Base-by-base conservation (phyloP, 2,329 filamentous ascomycete species). In the Cladosporium austrohemisphaericum region DNA sequence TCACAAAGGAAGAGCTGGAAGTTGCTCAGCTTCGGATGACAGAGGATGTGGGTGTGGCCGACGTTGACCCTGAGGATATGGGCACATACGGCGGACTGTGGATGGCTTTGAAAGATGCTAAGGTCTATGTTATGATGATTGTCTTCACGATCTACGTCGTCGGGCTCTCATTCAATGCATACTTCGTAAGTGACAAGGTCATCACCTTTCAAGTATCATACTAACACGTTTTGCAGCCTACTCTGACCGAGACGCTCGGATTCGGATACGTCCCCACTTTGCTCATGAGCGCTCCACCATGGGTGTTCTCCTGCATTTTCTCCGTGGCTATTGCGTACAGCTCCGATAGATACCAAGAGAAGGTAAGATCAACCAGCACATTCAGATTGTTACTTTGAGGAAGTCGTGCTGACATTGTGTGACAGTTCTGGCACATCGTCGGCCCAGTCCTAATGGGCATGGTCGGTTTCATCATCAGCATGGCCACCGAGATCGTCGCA, bases 161-260 rank as follows among this genome's bases (percentile, higher is more conserved):
- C 35, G 61, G 58, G 6, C 60, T 47, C 8, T 47, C 44, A 5
- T 47, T 47, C 44, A 47, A 47, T 25, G 44, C 44, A 26, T 47
- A 47, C 44, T 47, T 47, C 33, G 41, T 45, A 35, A 32, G 41
- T 45, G 3, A 9, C n/a, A 62, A 4, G 51, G 67, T 41, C 55
- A 60, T 9, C 22, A 13, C 35, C 3, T 8, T n/a, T 20, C 13
- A 10, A 38, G 20, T 13, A 8, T 14, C n/a, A 38, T 5, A n/a
- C 38, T 41, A 41, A 65, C 63, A 33, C 56, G 62, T n/a, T 18
- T 65, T 63, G 44, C 55, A 65, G 37, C 62, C 62, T 14, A 64
- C 62, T 16, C 56, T 61, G 36, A 70, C 89, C 2, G 80, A 86
- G 58, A 76, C 82, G 0, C 58, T 95, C 11, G 82, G 94, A 68